Conservation (phyloP, 495 filamentous ascomycete species). For the Annulohypoxylon moriforme region DNA sequence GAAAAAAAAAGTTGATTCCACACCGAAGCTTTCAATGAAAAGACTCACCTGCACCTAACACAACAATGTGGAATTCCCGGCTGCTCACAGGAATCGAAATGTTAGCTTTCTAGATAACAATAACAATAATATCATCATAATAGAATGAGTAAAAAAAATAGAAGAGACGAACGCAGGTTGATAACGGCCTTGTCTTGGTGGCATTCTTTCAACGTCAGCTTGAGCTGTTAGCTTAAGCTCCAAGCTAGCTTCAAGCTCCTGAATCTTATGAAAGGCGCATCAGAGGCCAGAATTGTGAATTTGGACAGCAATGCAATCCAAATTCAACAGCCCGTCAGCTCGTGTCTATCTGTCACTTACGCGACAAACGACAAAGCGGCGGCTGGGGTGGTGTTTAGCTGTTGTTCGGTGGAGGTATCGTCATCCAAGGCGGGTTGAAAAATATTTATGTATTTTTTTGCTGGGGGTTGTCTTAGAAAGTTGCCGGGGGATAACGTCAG, state of each 20-base stretch:
- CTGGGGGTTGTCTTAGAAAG: neutral
- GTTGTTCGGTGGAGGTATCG: slow-evolving; percentile 29
- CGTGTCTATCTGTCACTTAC: slow-evolving; percentile 38
- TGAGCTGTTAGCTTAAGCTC: slow-evolving; percentile 32
- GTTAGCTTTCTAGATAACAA: slow-evolving; percentile 32
- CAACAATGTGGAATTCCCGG: slow-evolving; percentile 92
- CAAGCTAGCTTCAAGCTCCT: slow-evolving; percentile 38
- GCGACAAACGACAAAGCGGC: slow-evolving; percentile 44
- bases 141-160: neutral
- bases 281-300: slow-evolving; percentile 26
- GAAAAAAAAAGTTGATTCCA: slow-evolving; percentile 9
- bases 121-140: neutral
- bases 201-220: slow-evolving; percentile 40
- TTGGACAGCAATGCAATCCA: slow-evolving; percentile 17
- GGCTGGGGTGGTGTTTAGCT: slow-evolving; percentile 25
- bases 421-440: slow-evolving; percentile 35
- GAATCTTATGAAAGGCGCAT: slow-evolving; percentile 38
- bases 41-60: slow-evolving; percentile 82
- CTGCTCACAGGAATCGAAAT: slow-evolving; percentile 50
- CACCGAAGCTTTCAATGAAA: slow-evolving; percentile 18
- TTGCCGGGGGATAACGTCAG: slow-evolving; percentile 37
- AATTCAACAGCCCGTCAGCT: slow-evolving; percentile 31
- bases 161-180: slow-evolving; percentile 43
- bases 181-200: slow-evolving; percentile 38
- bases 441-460: slow-evolving; percentile 32